Base-by-base conservation (phyloP, 306 rosid species). In the Morella rubra region DNA sequence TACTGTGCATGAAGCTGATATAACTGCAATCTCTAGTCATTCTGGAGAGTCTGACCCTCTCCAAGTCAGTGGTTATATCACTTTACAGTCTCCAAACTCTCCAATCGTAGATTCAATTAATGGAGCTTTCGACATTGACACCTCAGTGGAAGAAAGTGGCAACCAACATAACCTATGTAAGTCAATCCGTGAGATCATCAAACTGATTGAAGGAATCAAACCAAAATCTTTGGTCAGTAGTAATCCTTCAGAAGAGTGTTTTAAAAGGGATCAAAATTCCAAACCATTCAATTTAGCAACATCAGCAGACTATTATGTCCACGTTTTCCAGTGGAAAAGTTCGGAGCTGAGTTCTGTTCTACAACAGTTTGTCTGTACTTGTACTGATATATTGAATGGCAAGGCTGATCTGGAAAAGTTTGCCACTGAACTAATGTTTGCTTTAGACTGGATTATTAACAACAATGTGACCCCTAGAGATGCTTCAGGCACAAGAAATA, bases 371-470 rank as follows among this genome's bases (percentile, higher is more conserved):
- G 68, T 84, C 66, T 85, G 71, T n/a, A 82, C 88, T 70, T 88
- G 93, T 72, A 84, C 84, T 76, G 85, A 84, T 77, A 78, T 85
- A 37, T 44, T 85, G 75, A 74, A 82, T 7, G 86, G 87, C n/a
- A 90, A 73, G 59, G 84, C 87, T 42, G 75, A 79, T 80, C 79
- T 85, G 72, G 93, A 82, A 75, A 85, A 70, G 8, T 88, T 90
- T 73, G 68, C 72, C 8, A 81, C 82, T 76, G 96, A 86, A 74
- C 72, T 86, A 44, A 85, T 87, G 22, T 83, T 85, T 82, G 86
- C 91, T 85, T 74, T 90, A 67, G 87, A 85, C 14, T 90, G 96
- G 93, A 84, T 82, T 81, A 74, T 88, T 56, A 83, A 85, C n/a
- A 86, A 90, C 80, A 75, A 85, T 53, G 84, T 83, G 68, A 80